Percentiles rank a stretch among this genome's conserved stretches.
Evolutionary conservation across 2,329 filamentous ascomycete species (phyloP).

Genomic region (Botrytis porri): DNA sequence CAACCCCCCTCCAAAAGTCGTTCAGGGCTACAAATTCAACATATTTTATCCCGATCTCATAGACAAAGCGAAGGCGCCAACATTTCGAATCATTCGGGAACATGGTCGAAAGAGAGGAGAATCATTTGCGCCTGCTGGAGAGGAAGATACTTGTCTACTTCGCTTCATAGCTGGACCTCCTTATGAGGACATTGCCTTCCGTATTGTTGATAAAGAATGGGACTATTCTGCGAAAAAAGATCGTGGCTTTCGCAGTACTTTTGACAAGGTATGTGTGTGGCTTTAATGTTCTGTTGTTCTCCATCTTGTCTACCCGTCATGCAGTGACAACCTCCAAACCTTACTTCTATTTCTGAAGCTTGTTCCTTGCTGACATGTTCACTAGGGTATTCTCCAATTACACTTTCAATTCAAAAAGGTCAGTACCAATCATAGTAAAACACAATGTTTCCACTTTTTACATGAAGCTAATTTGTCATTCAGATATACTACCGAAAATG

Average conservation of each 20-base stretch:
- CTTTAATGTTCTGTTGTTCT: not conserved
- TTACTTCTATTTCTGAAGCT: conserved; percentile 2
- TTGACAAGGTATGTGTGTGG: conserved; percentile 76
- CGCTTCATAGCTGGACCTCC: conserved; percentile 92
- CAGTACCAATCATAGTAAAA: conserved; percentile 32
- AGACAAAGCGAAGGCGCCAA: conserved; percentile 90
- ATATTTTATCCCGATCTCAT: conserved; percentile 98
- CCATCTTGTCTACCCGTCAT: conserved; percentile 1
- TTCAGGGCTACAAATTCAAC: conserved; percentile 99
- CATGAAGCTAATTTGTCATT: conserved; percentile 29
- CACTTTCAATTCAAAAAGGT: conserved; percentile 99
- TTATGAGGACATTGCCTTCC: conserved; percentile 95
- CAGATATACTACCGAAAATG: conserved; percentile 57
- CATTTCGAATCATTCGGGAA: conserved; percentile 93
- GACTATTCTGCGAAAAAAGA: conserved; percentile 96
- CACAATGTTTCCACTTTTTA: conserved; percentile 11
- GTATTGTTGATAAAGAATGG: conserved; percentile 98
- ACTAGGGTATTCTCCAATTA: conserved; percentile 84
- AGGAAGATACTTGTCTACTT: conserved; percentile 96
- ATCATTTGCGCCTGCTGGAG: conserved; percentile 87
- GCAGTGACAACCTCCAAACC: conserved; percentile 10
- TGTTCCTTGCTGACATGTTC: conserved; percentile 35
- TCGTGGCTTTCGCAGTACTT: conserved; percentile 91
- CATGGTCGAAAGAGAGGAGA: conserved; percentile 85
- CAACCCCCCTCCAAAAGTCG: conserved; percentile 94